Conservation (phyloP, 108 stramenopile species). For the Thalassiosira profunda region DNA sequence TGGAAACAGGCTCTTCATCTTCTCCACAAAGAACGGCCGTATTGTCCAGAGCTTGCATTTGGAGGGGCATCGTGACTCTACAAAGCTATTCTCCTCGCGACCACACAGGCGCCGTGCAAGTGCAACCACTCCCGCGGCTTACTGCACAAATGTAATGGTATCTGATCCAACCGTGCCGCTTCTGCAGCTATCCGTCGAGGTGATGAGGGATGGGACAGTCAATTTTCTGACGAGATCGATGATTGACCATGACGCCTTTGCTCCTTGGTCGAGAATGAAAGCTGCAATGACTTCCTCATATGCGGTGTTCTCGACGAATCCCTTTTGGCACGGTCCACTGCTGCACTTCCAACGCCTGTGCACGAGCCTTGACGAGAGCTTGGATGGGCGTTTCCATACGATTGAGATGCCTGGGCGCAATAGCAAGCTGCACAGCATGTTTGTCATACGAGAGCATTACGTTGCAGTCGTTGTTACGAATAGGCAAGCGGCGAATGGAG, state of each 20-base stretch:
- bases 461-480: slow-evolving; percentile 9
- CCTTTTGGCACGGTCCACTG: not conserved
- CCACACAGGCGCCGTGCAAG: slow-evolving; percentile 1
- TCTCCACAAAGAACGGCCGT: slow-evolving; percentile 9
- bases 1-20: slow-evolving; percentile 17
- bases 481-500: not conserved
- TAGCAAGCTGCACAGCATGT: slow-evolving; percentile 1
- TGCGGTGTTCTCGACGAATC: not conserved
- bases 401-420: slow-evolving; percentile 11
- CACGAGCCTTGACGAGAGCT: not conserved
- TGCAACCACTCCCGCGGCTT: not conserved
- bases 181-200: slow-evolving; percentile 1
- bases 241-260: slow-evolving; percentile 5
- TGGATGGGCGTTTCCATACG: not conserved
- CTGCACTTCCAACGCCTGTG: not conserved
- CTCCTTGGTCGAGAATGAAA: not conserved
- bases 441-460: slow-evolving; percentile 27
- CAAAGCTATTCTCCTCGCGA: slow-evolving; percentile 19
- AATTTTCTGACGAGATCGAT: slow-evolving; percentile 4
- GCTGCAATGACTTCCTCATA: slow-evolving; percentile 4
- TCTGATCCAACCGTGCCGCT: not conserved
- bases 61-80: not conserved
- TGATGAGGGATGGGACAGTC: slow-evolving; percentile 7
- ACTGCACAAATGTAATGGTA: slow-evolving; percentile 18
- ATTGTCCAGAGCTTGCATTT: slow-evolving; percentile 12